A percentile compares a stretch with the other conserved stretches of the same genome.
These are phyloP conservation scores for Jaminaea rosea DNA, from an alignment of 1,284 basidiomycete genomes.

Conservation along the genomic window DNA sequence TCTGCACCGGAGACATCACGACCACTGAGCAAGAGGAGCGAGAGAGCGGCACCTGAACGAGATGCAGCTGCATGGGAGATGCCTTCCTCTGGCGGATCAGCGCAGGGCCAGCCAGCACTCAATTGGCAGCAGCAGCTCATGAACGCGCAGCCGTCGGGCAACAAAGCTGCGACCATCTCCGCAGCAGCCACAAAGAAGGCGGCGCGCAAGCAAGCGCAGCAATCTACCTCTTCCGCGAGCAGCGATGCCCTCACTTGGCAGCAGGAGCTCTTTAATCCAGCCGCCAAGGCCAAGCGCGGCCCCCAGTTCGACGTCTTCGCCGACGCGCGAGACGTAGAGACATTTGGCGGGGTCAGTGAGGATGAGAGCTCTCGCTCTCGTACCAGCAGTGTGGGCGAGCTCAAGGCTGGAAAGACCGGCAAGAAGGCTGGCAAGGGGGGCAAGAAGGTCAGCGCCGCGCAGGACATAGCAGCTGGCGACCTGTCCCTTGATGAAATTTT, in stretches of 20 bases:
- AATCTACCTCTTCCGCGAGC: constrained; percentile 14
- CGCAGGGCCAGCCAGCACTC: no score
- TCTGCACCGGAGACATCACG: neutral
- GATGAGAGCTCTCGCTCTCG: constrained; percentile 11
- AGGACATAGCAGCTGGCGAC: no score
- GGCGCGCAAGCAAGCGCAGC: neutral
- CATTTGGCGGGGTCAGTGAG: no score
- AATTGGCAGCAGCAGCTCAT: constrained; percentile 37
- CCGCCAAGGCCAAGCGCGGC: constrained; percentile 19
- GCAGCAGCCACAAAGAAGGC: neutral
- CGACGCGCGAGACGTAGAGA: constrained; percentile 27
- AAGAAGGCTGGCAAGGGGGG: constrained; percentile 14
- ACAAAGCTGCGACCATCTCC: neutral
- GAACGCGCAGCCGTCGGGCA: constrained; percentile 16
- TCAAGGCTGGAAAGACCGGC: neutral
- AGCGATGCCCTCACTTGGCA: constrained; percentile 23
- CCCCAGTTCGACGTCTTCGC: constrained; percentile 35
- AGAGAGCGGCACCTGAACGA: no score
- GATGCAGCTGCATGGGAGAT: neutral
- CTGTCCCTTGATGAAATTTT: no score
- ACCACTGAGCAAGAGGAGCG: no score
- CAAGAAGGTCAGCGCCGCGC: constrained; percentile 11
- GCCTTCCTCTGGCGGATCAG: no score
- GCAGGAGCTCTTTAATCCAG: constrained; percentile 22
- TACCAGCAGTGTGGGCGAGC: constrained; percentile 13